Conservation (phyloP, 148 eudicot genomes). For the Nepenthes gracilis region DNA sequence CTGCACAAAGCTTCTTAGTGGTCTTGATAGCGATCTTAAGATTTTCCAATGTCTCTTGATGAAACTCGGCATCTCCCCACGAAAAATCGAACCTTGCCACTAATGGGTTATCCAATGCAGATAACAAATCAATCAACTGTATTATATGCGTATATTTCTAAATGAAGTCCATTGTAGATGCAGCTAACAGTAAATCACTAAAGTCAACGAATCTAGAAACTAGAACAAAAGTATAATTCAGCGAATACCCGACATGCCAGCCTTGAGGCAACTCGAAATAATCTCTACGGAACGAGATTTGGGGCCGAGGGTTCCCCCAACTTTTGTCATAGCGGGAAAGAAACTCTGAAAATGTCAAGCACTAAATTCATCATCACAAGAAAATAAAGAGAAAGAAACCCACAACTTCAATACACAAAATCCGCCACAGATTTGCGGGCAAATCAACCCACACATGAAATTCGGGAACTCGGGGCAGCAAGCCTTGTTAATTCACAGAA, state of each 20-base stretch:
- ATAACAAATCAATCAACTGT: background rate
- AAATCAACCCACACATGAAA: too few relatives aligned
- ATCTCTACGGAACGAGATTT: conserved; percentile 63
- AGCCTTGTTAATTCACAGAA: too few relatives aligned
- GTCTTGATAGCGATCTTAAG: conserved; percentile 66
- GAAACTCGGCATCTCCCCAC: conserved; percentile 70
- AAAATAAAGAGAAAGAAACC: background rate
- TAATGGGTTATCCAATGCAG: conserved; percentile 5
- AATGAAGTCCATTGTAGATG: background rate
- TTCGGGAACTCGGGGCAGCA: too few relatives aligned
- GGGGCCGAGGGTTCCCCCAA: conserved; percentile 91
- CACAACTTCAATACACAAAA: background rate
- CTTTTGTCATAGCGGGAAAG: conserved; percentile 86
- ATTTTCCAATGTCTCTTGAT: conserved; percentile 78
- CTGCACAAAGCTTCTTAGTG: conserved; percentile 88
- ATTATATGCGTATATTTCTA: background rate
- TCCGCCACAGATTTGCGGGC: too few relatives aligned
- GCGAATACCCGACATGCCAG: conserved; percentile 77
- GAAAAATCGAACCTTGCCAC: conserved; percentile 97
- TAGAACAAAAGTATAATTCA: background rate
- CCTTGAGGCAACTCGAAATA: conserved; percentile 67
- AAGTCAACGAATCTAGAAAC: background rate
- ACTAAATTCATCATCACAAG: background rate
- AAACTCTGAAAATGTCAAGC: conserved; percentile 30
- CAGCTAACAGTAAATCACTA: background rate